Conservation (phyloP, 768 basidiomycete species). For the Leccinum disarticulatum region DNA sequence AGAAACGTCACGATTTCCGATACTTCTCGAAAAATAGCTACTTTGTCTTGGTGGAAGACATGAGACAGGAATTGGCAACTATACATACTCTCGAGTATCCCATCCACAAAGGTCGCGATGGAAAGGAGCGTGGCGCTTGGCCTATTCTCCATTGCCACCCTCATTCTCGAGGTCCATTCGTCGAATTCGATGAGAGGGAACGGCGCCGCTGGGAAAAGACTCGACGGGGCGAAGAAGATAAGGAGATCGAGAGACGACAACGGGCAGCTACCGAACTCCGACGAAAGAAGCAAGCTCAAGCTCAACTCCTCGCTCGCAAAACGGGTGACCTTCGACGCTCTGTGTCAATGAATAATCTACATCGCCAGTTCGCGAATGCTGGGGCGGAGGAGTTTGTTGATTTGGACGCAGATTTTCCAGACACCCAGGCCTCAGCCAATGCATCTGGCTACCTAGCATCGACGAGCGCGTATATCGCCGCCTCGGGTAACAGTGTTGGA, state of each 20-base stretch:
- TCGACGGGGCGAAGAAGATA: constrained; percentile 40
- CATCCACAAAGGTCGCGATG: constrained; percentile 50
- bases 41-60: constrained; percentile 92
- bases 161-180: constrained; percentile 68
- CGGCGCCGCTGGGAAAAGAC: constrained; percentile 62
- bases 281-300: constrained; percentile 30
- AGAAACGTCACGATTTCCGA: constrained; percentile 81
- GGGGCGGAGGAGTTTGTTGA: constrained; percentile 45
- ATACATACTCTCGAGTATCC: constrained; percentile 84
- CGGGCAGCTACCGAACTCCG: constrained; percentile 28
- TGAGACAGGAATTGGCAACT: constrained; percentile 79
- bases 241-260: constrained; percentile 34
- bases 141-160: constrained; percentile 83
- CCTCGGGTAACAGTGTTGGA: constrained; percentile 92
- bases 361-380: constrained; percentile 46
- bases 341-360: constrained; percentile 76
- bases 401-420: constrained; percentile 38
- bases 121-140: constrained; percentile 63
- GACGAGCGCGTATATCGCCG: constrained; percentile 69
- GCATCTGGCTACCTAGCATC: constrained; percentile 73
- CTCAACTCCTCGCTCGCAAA: constrained; percentile 29
- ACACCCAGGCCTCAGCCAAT: constrained; percentile 52
- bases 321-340: constrained; percentile 66
- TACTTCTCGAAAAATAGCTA: constrained; percentile 78
- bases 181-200: constrained; percentile 74